Conservation (phyloP, 192 early-diverging fungal species). For the Rhizophagus prolifer region DNA sequence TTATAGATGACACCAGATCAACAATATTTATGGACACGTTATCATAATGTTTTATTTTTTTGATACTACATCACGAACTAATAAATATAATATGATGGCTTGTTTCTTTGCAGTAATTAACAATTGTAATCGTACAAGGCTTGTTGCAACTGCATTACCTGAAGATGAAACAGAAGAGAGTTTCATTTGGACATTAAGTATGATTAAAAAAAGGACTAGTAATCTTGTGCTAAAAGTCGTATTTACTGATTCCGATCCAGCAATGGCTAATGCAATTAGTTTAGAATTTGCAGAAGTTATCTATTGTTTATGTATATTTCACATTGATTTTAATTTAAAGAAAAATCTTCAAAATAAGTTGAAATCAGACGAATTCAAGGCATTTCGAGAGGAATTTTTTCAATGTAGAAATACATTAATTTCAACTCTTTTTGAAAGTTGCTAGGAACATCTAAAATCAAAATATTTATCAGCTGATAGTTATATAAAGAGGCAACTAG, state of each 20-base stretch:
- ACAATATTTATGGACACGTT: no score
- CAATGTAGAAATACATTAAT: neutral
- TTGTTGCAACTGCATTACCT: neutral
- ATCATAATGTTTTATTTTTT: neutral
- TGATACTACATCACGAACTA: neutral
- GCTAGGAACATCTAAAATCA: neutral
- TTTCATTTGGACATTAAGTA: neutral
- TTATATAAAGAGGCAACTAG: no score
- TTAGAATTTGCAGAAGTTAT: neutral
- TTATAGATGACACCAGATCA: no score
- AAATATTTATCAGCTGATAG: no score
- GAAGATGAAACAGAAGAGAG: neutral
- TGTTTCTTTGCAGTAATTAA: neutral
- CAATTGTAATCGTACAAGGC: neutral
- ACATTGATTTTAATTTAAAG: neutral
- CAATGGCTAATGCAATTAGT: neutral
- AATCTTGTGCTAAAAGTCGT: no score
- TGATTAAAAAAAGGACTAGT: no score
- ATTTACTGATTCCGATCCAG: no score
- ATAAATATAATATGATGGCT: no score
- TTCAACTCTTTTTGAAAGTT: neutral
- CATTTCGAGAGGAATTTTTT: no score
- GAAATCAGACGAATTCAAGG: no score
- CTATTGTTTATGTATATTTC: no score
- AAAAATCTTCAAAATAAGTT: no score